Conservation (phyloP, 1,284 basidiomycete genomes). For the Cryptococcus depauperatus region DNA sequence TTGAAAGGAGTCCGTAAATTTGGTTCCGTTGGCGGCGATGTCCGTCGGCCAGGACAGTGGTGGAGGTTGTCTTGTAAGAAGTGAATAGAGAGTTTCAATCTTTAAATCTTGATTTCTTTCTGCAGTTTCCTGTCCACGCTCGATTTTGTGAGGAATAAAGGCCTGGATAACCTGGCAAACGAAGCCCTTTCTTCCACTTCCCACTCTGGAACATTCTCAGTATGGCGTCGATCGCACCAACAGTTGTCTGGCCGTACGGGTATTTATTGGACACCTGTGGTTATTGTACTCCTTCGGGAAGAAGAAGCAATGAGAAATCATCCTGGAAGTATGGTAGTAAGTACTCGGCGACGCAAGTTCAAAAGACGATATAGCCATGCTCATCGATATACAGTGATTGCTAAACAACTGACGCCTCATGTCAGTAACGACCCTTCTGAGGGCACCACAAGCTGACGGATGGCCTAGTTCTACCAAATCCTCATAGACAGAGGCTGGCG, state of each 20-base stretch:
- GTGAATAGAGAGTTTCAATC: too few relatives aligned
- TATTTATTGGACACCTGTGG: conserved; percentile 45
- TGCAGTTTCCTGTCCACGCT: too few relatives aligned
- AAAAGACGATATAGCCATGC: neutral
- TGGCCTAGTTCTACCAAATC: conserved; percentile 43
- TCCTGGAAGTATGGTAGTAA: conserved; percentile 46
- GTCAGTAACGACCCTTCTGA: neutral
- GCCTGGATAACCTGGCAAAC: too few relatives aligned
- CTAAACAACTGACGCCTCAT: conserved; percentile 9
- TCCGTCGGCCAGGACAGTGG: too few relatives aligned
- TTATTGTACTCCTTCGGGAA: conserved; percentile 45
- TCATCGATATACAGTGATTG: conserved; percentile 4
- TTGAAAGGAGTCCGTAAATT: too few relatives aligned
- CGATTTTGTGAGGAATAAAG: too few relatives aligned
- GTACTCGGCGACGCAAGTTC: conserved; percentile 10
- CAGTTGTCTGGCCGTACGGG: conserved; percentile 31
- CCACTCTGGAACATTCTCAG: too few relatives aligned
- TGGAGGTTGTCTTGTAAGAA: too few relatives aligned
- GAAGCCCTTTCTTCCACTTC: too few relatives aligned
- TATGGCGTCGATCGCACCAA: too few relatives aligned
- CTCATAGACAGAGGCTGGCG: conserved; percentile 86
- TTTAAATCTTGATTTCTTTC: too few relatives aligned
- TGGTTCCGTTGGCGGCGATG: too few relatives aligned
- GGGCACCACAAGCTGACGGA: neutral
- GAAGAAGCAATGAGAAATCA: conserved; percentile 24